phyloP scores from a whole-genome alignment of 78 protist genomes.

The Polysphondylium violaceum region DNA sequence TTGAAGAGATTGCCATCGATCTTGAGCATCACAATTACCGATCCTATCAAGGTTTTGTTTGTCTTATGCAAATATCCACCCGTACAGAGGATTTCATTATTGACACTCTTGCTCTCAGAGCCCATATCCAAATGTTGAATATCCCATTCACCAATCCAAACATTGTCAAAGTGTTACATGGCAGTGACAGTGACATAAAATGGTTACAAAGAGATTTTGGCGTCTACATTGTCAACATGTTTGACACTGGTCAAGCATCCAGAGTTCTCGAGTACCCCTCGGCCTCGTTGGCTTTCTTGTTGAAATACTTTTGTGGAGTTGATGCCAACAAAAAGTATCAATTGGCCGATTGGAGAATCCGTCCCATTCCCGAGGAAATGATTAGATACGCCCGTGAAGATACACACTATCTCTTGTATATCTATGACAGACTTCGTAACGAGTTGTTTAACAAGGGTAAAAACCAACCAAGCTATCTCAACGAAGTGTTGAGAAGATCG shows the following conservation, averaged over 20 bases:
- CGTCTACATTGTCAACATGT: constrained; percentile 98
- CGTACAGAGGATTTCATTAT: constrained; percentile 93
- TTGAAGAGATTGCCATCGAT: constrained; percentile 94
- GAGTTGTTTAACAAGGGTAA: constrained; percentile 2
- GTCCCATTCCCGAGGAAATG: constrained; percentile 97
- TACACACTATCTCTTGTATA: constrained; percentile 97
- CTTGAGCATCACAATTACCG: constrained; percentile 93
- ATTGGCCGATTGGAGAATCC: constrained; percentile 98
- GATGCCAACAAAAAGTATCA: constrained; percentile 95
- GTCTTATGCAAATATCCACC: constrained; percentile 98
- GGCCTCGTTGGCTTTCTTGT: constrained; percentile 87
- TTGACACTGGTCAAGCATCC: constrained; percentile 98
- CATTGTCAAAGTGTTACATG: constrained; percentile 96
- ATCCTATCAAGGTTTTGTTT: constrained; percentile 95
- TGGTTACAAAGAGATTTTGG: constrained; percentile 98
- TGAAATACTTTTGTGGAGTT: constrained; percentile 82
- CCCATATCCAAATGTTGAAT: constrained; percentile 71
- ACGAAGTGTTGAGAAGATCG: constrained; percentile 47
- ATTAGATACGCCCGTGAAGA: constrained; percentile 96
- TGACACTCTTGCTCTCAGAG: constrained; percentile 94
- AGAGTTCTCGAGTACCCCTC: constrained; percentile 75
- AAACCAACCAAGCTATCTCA: background rate
- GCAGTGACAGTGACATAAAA: constrained; percentile 91
- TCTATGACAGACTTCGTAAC: constrained; percentile 88
- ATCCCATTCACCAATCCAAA: constrained; percentile 89